Conservation (phyloP, 208 protist species). For the Trypanosoma cruzi region DNA sequence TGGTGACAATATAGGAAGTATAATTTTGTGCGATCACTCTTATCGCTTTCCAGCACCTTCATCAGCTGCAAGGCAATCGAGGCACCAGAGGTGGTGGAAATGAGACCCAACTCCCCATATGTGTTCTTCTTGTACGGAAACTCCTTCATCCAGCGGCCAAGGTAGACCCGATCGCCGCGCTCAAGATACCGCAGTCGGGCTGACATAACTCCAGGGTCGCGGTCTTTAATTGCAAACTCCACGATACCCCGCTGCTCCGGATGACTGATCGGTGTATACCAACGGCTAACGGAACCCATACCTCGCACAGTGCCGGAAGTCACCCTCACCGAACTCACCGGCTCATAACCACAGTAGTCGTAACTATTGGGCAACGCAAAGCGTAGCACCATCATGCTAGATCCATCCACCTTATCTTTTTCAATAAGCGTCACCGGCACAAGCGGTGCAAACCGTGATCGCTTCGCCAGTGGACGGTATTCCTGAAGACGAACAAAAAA, state of each 20-base stretch:
- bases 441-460: slow-evolving; percentile 56
- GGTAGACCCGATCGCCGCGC: slow-evolving; percentile 72
- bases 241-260: slow-evolving; percentile 76
- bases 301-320: slow-evolving; percentile 47
- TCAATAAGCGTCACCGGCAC: slow-evolving; percentile 81
- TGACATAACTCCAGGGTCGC: slow-evolving; percentile 81
- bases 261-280: slow-evolving; percentile 90
- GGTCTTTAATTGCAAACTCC: slow-evolving; percentile 84
- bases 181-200: slow-evolving; percentile 67
- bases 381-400: slow-evolving; percentile 66
- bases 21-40: slow-evolving; percentile 49
- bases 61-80: slow-evolving; percentile 87
- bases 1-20: slow-evolving; percentile 77
- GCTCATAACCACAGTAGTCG: slow-evolving; percentile 88
- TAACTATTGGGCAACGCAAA: slow-evolving; percentile 80
- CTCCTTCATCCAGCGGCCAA: slow-evolving; percentile 88
- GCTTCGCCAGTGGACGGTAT: slow-evolving; percentile 62
- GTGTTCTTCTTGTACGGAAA: slow-evolving; percentile 70
- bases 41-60: slow-evolving; percentile 63
- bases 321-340: slow-evolving; percentile 80
- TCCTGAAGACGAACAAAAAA: slow-evolving; percentile 60
- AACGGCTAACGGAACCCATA: slow-evolving; percentile 61
- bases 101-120: slow-evolving; percentile 58
- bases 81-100: slow-evolving; percentile 78
- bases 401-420: slow-evolving; percentile 50